Conservation (phyloP, 306 rosid genomes). For the Ceratonia siliqua region DNA sequence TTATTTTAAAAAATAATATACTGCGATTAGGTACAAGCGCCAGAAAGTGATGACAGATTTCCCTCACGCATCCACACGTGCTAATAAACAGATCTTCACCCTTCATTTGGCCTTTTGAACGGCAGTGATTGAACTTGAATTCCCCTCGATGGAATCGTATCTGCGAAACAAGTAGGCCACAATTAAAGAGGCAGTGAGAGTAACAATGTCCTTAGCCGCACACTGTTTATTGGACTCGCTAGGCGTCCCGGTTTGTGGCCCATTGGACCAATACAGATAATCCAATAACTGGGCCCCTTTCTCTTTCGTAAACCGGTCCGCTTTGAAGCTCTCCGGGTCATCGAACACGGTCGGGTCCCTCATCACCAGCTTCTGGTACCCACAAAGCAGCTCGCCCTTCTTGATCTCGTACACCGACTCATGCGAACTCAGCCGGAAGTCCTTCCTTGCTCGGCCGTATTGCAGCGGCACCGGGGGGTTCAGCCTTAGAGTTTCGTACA, state of each 20-base stretch:
- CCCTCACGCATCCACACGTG: not conserved
- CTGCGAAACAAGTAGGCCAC: constrained; percentile 66
- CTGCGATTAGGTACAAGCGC: no score
- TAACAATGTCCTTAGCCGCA: constrained; percentile 70
- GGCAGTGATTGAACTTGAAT: constrained; percentile 59
- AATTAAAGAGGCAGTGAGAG: constrained; percentile 57
- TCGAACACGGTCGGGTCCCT: constrained; percentile 58
- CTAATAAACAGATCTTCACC: not conserved
- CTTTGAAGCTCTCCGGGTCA: constrained; percentile 70
- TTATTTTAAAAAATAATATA: no score
- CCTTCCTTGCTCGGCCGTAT: constrained; percentile 77
- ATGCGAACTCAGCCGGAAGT: constrained; percentile 66
- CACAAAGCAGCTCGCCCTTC: constrained; percentile 89
- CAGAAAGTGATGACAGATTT: no score
- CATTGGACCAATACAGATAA: constrained; percentile 88
- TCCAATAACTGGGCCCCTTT: constrained; percentile 56
- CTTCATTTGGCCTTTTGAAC: constrained; percentile 51
- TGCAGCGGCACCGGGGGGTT: constrained; percentile 90
- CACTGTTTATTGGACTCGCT: constrained; percentile 73
- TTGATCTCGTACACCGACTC: constrained; percentile 59
- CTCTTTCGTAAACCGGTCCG: constrained; percentile 68
- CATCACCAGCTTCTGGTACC: constrained; percentile 77
- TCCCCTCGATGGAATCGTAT: constrained; percentile 71
- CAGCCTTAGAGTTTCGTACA: constrained; percentile 77
- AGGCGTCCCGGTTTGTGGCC: constrained; percentile 74